These are phyloP conservation scores for Aspergillus jensenii DNA, from an alignment of 2,329 filamentous ascomycete species.

Conservation along the genomic window DNA sequence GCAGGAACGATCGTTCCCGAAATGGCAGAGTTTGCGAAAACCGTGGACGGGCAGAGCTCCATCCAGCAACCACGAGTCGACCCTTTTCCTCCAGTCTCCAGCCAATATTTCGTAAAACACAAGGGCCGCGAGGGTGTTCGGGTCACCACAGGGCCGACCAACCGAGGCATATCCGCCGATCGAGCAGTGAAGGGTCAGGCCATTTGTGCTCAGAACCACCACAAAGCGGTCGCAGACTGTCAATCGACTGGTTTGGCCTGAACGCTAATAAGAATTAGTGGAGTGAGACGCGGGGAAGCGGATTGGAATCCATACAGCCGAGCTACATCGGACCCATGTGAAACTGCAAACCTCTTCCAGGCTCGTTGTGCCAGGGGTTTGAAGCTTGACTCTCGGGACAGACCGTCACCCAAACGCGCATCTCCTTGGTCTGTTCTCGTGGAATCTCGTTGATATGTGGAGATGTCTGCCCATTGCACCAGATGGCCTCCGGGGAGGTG, in stretches of 20 bases:
- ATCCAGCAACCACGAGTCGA: neutral
- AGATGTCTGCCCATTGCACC: too few species aligned
- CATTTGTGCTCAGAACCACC: neutral
- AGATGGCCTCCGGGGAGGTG: too few species aligned
- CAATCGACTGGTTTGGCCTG: neutral
- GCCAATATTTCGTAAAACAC: neutral
- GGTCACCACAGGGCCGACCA: neutral
- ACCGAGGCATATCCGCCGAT: constrained; percentile 2
- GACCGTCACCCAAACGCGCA: too few species aligned
- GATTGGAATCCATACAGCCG: neutral
- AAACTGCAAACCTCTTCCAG: neutral
- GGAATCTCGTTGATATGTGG: too few species aligned
- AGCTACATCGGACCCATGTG: constrained; percentile 4
- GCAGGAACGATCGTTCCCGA: constrained; percentile 2
- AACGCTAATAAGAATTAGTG: neutral
- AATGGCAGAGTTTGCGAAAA: constrained; percentile 10
- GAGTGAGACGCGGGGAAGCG: neutral
- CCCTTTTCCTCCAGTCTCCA: neutral
- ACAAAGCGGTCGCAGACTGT: neutral
- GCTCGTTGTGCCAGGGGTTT: neutral
- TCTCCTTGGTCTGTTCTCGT: too few species aligned
- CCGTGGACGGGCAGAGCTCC: neutral
- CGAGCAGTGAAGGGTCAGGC: neutral
- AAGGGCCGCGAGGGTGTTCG: neutral
- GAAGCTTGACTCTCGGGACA: neutral